Base-by-base conservation (phyloP, 2,329 filamentous ascomycete species). In the Sodiomyces alkalinus region DNA sequence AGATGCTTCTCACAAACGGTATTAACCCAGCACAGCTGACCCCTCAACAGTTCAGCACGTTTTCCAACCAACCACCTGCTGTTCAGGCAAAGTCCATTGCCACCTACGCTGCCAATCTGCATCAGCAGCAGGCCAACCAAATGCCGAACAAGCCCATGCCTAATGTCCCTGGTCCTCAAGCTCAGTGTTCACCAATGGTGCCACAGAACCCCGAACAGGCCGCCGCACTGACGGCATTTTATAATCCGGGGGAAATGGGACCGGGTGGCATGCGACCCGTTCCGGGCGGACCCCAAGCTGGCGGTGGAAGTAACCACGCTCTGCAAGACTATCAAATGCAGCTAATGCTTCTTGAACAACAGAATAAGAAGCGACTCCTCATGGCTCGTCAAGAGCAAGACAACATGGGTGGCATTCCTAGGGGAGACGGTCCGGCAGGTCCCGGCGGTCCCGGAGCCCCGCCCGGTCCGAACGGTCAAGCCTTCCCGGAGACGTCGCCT, bases 251-350 rank as follows among this genome's bases (percentile, higher is more conserved):
- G 31, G 72, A 77, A 19, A 68, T 79, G 55, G 56, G 52, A 19
- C 62, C 65, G 15, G 62, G 54, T 23, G 66, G 58, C 30, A 77
- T 82, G 58, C 66, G 77, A 31, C 52, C 56, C 19, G 64, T 55
- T 22, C 56, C 61, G 17, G 61, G 55, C 21, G 60, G 52, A 32
- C 53, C 51, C 19, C 62, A 62, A 38, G 55, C 53, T 11, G 61
- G 53, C 36, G 63, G 55, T 41, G 64, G 59, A 28, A 79, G 76
- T 52, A 87, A 83, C 47, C 80, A 86, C 48, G 80, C 80, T 14
- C 62, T 87, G 25, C 80, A 86, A 51, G 80, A 90, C 49, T 87
- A 87, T 44, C 80, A 87, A 56, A 86, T 86, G 80, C 80, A 87
- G 49, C 56, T 87, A 47, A 87, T 86, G 80, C 56, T 86, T 27